Percentiles rank a stretch among this genome's conserved stretches.
These are phyloP conservation scores for Monosporozyma solicola DNA, from an alignment of 805 yeast genomes.

Conservation along the genomic window DNA sequence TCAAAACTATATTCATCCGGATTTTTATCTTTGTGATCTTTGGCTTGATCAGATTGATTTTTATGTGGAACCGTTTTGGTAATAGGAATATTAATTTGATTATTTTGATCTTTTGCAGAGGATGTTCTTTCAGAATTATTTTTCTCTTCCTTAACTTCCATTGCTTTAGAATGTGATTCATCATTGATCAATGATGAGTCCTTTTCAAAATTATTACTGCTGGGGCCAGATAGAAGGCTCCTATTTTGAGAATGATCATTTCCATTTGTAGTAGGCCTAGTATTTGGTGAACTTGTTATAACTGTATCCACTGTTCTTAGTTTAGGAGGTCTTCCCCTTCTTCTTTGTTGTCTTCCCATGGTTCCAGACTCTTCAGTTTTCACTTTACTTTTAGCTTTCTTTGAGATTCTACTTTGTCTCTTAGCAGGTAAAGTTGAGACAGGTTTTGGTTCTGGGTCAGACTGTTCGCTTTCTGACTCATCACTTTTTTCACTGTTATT, in stretches of 20 bases:
- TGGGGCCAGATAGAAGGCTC: neutral
- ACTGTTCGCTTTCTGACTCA: neutral
- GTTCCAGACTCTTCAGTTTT: neutral
- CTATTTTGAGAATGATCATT: neutral
- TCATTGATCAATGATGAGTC: neutral
- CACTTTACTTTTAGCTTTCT: neutral
- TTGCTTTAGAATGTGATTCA: neutral
- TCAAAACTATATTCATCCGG: neutral
- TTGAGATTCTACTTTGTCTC: neutral
- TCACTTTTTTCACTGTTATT: neutral
- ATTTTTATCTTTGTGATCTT: neutral
- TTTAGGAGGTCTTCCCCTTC: conserved; percentile 31
- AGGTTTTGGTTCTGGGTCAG: neutral
- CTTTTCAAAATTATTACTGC: neutral
- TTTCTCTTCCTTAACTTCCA: neutral
- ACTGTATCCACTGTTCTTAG: conserved; percentile 25
- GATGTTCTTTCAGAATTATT: neutral
- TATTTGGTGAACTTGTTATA: conserved; percentile 8
- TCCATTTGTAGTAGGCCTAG: conserved; percentile 1
- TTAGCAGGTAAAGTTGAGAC: neutral
- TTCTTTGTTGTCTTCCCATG: conserved; percentile 7
- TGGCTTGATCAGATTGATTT: neutral
- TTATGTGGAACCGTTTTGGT: neutral
- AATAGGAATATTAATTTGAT: neutral
- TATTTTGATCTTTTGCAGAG: neutral